Percentiles rank a stretch among this genome's conserved stretches.
These are phyloP conservation scores for Penicillium daleae DNA, from an alignment of 495 filamentous ascomycete genomes.

Conservation along the genomic window DNA sequence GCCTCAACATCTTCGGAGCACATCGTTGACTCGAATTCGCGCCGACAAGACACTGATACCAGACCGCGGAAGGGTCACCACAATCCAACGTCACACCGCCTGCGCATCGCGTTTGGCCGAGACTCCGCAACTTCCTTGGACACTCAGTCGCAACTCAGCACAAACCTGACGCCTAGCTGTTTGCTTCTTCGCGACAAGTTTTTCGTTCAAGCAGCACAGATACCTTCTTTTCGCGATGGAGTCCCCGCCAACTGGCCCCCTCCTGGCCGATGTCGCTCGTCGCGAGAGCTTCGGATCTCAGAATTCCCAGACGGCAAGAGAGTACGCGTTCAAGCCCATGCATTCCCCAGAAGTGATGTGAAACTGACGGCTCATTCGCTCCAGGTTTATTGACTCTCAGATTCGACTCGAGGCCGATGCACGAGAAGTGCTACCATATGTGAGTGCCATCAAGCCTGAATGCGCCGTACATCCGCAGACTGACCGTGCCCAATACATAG, in stretches of 20 bases:
- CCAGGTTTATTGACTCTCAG: slow-evolving; percentile 84
- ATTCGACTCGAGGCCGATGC: slow-evolving; percentile 92
- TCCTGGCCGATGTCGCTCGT: slow-evolving; percentile 26
- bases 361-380: slow-evolving; percentile 11
- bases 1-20: neutral
- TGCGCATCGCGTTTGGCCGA: slow-evolving; percentile 17
- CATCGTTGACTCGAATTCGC: neutral
- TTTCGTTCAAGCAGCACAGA: neutral
- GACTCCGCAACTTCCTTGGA: neutral
- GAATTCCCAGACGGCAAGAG: slow-evolving; percentile 83
- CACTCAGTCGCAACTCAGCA: neutral
- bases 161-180: neutral
- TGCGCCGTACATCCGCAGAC: neutral
- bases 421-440: slow-evolving; percentile 91
- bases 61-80: neutral
- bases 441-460: slow-evolving; percentile 37
- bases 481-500: slow-evolving; percentile 39
- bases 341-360: neutral
- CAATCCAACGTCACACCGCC: slow-evolving; percentile 18
- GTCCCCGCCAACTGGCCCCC: neutral
- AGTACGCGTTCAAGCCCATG: slow-evolving; percentile 54
- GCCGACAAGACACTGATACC: neutral
- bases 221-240: slow-evolving; percentile 19
- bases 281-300: slow-evolving; percentile 65
- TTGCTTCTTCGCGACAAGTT: neutral